Evolutionary conservation across 108 stramenopile species (phyloP).

Genomic region (Nitzschia putrida): DNA sequence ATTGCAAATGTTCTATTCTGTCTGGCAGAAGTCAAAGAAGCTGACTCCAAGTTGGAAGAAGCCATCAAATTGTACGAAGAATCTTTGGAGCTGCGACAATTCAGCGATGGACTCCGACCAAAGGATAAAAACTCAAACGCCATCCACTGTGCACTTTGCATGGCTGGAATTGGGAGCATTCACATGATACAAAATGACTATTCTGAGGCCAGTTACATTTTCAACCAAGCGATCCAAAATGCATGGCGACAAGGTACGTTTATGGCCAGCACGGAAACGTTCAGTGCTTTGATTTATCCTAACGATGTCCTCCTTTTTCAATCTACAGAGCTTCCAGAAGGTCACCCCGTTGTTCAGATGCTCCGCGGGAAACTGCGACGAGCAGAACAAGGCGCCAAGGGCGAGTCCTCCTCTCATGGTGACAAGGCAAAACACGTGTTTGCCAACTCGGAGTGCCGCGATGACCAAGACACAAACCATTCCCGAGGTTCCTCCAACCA

Average conservation of each 20-base stretch:
- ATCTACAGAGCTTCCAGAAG: slow-evolving; percentile 12
- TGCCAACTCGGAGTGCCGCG: background rate
- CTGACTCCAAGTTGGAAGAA: slow-evolving; percentile 26
- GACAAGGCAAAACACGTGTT: background rate
- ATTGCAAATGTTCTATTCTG: slow-evolving; percentile 41
- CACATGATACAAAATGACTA: slow-evolving; percentile 33
- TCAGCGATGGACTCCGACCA: slow-evolving; percentile 25
- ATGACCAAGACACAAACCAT: background rate
- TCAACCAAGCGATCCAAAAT: slow-evolving; percentile 33
- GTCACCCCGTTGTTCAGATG: slow-evolving; percentile 23
- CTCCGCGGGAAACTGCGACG: slow-evolving; percentile 26
- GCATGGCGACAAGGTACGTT: slow-evolving; percentile 23
- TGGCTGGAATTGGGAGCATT: slow-evolving; percentile 42
- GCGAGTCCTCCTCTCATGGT: background rate
- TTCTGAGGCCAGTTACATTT: slow-evolving; percentile 28
- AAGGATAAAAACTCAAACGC: slow-evolving; percentile 24
- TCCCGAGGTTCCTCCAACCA: background rate
- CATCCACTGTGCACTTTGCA: slow-evolving; percentile 40
- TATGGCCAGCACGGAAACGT: background rate
- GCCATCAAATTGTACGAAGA: slow-evolving; percentile 39
- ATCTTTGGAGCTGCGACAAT: slow-evolving; percentile 30
- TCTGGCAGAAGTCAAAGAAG: slow-evolving; percentile 37
- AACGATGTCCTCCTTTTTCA: background rate
- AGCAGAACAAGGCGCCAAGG: slow-evolving; percentile 12
- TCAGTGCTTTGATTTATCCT: too few species aligned